phyloP scores from a whole-genome alignment of 805 yeast species.

The Alloascoidea hylecoeti region DNA sequence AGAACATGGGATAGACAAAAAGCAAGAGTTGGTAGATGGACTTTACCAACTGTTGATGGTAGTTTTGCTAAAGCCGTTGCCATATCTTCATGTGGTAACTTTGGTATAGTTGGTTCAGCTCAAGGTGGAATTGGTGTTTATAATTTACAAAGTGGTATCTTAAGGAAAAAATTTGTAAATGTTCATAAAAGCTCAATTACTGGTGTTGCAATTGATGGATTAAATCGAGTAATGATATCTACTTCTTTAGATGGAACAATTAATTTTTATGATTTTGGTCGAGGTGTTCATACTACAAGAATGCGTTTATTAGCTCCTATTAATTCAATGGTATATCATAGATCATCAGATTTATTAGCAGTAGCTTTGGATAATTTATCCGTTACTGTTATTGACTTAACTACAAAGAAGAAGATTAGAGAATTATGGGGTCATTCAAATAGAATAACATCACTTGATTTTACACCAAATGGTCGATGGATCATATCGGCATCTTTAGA shows the following conservation, averaged over 20 bases:
- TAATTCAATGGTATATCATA: slow-evolving; percentile 64
- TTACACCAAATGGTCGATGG: slow-evolving; percentile 95
- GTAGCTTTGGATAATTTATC: slow-evolving; percentile 78
- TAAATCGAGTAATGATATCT: slow-evolving; percentile 80
- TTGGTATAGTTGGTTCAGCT: slow-evolving; percentile 83
- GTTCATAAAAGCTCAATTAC: slow-evolving; percentile 59
- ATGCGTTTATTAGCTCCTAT: slow-evolving; percentile 64
- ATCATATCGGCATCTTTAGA: slow-evolving; percentile 73
- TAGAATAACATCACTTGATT: slow-evolving; percentile 76
- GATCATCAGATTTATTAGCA: slow-evolving; percentile 74
- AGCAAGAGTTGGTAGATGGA: slow-evolving; percentile 69
- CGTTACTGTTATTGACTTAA: slow-evolving; percentile 68
- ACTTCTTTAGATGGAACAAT: slow-evolving; percentile 82
- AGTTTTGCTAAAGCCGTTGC: slow-evolving; percentile 64
- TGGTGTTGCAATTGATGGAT: slow-evolving; percentile 79
- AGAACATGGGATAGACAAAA: slow-evolving; percentile 80
- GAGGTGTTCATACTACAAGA: slow-evolving; percentile 52
- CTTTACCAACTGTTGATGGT: slow-evolving; percentile 60
- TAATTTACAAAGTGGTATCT: slow-evolving; percentile 83
- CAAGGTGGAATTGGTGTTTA: slow-evolving; percentile 75
- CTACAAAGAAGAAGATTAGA: slow-evolving; percentile 74
- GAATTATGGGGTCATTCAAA: slow-evolving; percentile 82
- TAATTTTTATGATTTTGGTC: slow-evolving; percentile 75
- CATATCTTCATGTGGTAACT: slow-evolving; percentile 89
- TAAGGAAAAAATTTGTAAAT: slow-evolving; percentile 52